Conservation (phyloP, 2,329 filamentous ascomycete genomes). For the Malbranchea cinnamomea region DNA sequence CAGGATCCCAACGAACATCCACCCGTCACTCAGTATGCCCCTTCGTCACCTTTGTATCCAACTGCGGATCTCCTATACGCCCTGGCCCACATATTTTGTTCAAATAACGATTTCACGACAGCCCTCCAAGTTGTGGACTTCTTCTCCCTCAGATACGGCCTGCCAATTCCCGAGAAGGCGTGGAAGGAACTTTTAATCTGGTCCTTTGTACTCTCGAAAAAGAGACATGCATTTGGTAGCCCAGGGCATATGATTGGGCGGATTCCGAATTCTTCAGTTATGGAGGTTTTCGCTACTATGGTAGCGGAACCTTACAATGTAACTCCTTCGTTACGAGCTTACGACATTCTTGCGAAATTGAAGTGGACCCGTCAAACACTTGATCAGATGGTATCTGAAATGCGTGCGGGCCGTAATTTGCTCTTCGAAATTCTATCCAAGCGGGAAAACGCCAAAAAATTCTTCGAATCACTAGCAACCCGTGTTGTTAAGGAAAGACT, state of each 20-base stretch:
- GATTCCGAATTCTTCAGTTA: slow-evolving; percentile 32
- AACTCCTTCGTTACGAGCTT: slow-evolving; percentile 42
- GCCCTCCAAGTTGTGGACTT: slow-evolving; percentile 48
- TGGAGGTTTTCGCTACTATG: slow-evolving; percentile 45
- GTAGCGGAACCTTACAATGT: slow-evolving; percentile 41
- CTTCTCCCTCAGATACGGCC: slow-evolving; percentile 43
- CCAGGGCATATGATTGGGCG: slow-evolving; percentile 14
- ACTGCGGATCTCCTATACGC: slow-evolving; percentile 44
- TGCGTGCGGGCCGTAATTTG: slow-evolving; percentile 18
- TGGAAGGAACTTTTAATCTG: slow-evolving; percentile 57
- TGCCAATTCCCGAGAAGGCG: slow-evolving; percentile 41
- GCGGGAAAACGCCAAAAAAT: too few species aligned
- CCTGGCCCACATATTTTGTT: slow-evolving; percentile 54
- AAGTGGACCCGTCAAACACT: slow-evolving; percentile 12
- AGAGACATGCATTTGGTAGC: slow-evolving; percentile 22
- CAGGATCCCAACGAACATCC: slow-evolving; percentile 19
- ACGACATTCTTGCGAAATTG: slow-evolving; percentile 22
- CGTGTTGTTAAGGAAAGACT: too few species aligned
- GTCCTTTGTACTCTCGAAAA: slow-evolving; percentile 43
- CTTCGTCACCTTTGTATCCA: slow-evolving; percentile 43
- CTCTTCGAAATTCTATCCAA: slow-evolving; percentile 16
- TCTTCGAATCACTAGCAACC: too few species aligned
- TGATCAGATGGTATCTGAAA: slow-evolving; percentile 14
- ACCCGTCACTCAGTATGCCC: slow-evolving; percentile 26
- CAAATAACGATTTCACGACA: slow-evolving; percentile 45